Percentiles rank a stretch among this genome's conserved stretches.
phyloP scores from a whole-genome alignment of 208 protist species.

The Tritrichomonas foetus region DNA sequence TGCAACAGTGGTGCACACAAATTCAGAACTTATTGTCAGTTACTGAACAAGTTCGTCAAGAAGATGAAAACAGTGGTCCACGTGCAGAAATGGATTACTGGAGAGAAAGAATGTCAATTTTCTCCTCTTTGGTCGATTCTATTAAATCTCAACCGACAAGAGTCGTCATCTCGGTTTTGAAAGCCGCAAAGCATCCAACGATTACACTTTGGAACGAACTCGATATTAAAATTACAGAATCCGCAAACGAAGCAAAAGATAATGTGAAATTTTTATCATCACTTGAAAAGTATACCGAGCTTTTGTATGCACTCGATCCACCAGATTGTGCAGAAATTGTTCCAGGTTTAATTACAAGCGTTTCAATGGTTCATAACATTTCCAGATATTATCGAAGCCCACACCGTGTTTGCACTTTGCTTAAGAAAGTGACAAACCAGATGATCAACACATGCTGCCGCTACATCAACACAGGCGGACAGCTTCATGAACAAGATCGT shows the following conservation, averaged over 20 bases:
- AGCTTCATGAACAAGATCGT: not conserved
- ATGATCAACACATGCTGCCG: not conserved
- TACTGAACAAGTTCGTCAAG: conserved; percentile 13
- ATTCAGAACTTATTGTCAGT: not conserved
- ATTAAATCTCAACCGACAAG: not conserved
- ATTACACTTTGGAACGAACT: conserved; percentile 44
- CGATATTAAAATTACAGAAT: conserved; percentile 75
- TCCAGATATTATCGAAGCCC: conserved; percentile 95
- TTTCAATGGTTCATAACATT: conserved; percentile 98
- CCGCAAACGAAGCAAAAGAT: conserved; percentile 93
- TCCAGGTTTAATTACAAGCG: conserved; percentile 90
- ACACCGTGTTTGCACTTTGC: conserved; percentile 74
- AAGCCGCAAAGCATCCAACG: not conserved
- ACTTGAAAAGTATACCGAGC: conserved; percentile 94
- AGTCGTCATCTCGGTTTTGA: conserved; percentile 53
- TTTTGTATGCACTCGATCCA: conserved; percentile 59
- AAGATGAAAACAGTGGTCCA: conserved; percentile 32
- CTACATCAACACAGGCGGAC: not conserved
- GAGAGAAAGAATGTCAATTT: not conserved
- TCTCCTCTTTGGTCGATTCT: not conserved
- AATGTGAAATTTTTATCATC: conserved; percentile 97
- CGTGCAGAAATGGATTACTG: conserved; percentile 35
- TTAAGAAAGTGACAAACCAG: conserved; percentile 21
- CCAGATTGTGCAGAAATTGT: conserved; percentile 86
- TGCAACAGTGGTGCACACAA: not conserved